Conservation (phyloP, 495 filamentous ascomycete genomes). For the Neurospora sublineolata region DNA sequence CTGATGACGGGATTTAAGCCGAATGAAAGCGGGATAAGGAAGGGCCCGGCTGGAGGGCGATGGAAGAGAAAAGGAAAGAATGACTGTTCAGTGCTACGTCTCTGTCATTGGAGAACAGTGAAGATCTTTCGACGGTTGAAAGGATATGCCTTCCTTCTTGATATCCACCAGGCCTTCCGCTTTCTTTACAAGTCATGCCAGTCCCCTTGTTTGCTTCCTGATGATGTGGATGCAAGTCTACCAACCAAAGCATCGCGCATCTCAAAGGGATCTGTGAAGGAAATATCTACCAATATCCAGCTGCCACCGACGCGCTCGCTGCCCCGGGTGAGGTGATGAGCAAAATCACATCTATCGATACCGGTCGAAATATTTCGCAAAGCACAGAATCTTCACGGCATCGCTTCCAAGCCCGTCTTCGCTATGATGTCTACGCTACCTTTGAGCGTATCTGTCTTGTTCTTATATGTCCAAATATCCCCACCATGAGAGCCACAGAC, state of each 20-base stretch:
- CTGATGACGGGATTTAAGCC: background rate
- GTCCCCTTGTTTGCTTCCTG: no score
- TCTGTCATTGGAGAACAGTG: background rate
- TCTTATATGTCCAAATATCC: background rate
- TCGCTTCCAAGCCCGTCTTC: no score
- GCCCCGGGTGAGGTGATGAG: background rate
- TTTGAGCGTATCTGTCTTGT: background rate
- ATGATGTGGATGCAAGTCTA: no score
- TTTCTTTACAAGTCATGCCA: no score
- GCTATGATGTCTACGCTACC: no score
- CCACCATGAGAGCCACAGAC: background rate
- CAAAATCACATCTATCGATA: no score
- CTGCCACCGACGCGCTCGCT: background rate
- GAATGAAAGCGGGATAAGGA: background rate
- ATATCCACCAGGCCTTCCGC: no score
- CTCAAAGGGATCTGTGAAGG: background rate
- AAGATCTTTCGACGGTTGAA: background rate
- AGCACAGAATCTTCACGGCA: no score
- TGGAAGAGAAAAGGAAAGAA: background rate
- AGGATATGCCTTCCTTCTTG: background rate
- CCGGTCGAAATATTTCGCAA: no score
- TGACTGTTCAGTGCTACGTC: background rate
- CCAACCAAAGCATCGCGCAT: no score
- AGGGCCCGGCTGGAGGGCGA: no score
- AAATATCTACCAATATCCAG: background rate